These are phyloP conservation scores for Colletotrichum aenigma DNA, from an alignment of 2,329 filamentous ascomycete genomes.

Conservation along the genomic window DNA sequence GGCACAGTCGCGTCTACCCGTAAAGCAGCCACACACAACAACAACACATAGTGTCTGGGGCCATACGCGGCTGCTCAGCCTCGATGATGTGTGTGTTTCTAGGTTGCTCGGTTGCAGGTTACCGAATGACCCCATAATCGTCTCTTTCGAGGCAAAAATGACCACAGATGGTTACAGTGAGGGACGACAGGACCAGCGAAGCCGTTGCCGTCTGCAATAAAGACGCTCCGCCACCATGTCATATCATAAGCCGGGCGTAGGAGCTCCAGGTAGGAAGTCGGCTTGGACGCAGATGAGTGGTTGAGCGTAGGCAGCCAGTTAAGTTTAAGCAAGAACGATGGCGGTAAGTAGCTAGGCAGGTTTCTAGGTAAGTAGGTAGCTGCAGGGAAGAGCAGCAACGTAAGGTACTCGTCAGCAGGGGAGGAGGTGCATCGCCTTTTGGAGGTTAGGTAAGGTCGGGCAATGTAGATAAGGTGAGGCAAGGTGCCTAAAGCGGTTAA, in stretches of 20 bases:
- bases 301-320: background rate
- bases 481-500: background rate
- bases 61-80: background rate
- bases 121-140: background rate
- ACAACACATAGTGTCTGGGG: background rate
- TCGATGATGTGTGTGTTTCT: background rate
- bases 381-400: background rate
- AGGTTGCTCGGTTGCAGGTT: background rate
- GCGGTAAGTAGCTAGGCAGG: background rate
- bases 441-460: background rate
- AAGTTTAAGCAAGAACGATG: background rate
- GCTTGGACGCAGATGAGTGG: background rate
- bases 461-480: background rate
- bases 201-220: slow-evolving; percentile 1
- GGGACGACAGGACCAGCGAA: background rate
- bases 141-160: background rate
- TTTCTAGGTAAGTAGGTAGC: background rate
- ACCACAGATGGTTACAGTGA: slow-evolving; percentile 1
- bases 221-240: slow-evolving; percentile 12
- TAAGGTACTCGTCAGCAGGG: background rate
- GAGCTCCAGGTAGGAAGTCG: background rate
- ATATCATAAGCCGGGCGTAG: slow-evolving; percentile 11
- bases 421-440: background rate
- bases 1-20: background rate
- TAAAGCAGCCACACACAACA: background rate